A percentile compares a stretch with the other conserved stretches of the same genome.
Conservation (phyloP, 2,329 filamentous ascomycete species). For the Aureobasidium sp. region DNA sequence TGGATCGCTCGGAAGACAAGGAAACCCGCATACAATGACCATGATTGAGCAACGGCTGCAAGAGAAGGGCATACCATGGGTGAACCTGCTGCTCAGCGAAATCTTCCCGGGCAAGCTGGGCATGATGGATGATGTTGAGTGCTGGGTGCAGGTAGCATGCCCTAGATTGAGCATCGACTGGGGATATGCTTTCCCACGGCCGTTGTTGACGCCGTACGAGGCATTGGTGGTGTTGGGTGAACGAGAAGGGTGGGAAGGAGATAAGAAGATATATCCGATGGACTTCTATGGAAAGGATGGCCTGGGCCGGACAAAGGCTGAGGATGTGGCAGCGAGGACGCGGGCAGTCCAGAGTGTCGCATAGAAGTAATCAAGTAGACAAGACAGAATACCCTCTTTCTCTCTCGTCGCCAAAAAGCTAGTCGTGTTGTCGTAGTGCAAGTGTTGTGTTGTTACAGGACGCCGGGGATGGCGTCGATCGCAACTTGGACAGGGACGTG, state of each 20-base stretch:
- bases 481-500: background rate
- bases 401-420: too few species aligned
- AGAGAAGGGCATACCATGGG: conserved; percentile 65
- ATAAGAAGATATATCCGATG: conserved; percentile 67
- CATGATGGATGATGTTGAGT: conserved; percentile 87
- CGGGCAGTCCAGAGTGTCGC: conserved; percentile 17
- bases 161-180: conserved; percentile 96
- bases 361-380: background rate
- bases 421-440: background rate
- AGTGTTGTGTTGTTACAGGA: background rate
- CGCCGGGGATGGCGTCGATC: background rate
- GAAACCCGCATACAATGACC: conserved; percentile 85
- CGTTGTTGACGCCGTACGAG: conserved; percentile 89
- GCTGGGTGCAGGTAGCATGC: conserved; percentile 97
- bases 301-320: conserved; percentile 63
- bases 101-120: conserved; percentile 95
- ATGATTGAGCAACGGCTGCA: conserved; percentile 74
- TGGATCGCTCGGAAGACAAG: conserved; percentile 84
- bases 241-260: conserved; percentile 57
- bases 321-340: conserved; percentile 21
- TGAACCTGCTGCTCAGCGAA: conserved; percentile 84
- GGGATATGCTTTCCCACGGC: conserved; percentile 90
- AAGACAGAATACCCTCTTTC: background rate
- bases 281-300: conserved; percentile 95
- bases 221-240: conserved; percentile 82